These are phyloP conservation scores for Aspergillus bridgeri DNA, from an alignment of 495 filamentous ascomycete species.

Conservation along the genomic window DNA sequence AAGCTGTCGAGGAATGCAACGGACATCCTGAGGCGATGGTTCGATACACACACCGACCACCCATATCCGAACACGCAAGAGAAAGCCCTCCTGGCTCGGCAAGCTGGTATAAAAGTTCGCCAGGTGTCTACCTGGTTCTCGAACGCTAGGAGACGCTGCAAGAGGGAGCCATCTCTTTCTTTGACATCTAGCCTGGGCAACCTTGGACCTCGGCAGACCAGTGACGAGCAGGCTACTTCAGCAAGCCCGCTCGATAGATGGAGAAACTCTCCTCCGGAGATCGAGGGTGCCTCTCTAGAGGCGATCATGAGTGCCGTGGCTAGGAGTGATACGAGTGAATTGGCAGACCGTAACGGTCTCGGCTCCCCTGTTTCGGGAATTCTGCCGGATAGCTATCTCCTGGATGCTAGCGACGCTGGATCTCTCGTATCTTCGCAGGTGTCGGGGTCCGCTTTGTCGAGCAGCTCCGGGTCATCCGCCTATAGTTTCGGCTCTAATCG, in stretches of 20 bases:
- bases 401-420: background rate
- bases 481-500: slow-evolving; percentile 46
- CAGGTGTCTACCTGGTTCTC: slow-evolving; percentile 3
- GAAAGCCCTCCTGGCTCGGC: background rate
- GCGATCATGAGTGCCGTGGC: slow-evolving; percentile 64
- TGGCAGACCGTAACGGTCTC: too few species aligned
- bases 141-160: background rate
- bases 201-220: background rate
- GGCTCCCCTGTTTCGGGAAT: background rate
- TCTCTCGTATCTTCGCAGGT: slow-evolving; percentile 20
- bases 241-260: slow-evolving; percentile 62
- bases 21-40: background rate
- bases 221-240: background rate
- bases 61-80: background rate
- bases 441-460: slow-evolving; percentile 42
- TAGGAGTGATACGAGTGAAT: background rate
- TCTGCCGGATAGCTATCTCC: background rate
- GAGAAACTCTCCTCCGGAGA: slow-evolving; percentile 69
- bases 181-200: too few species aligned
- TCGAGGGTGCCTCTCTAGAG: slow-evolving; percentile 66
- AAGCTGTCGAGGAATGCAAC: background rate
- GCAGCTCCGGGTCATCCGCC: slow-evolving; percentile 40
- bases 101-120: background rate
- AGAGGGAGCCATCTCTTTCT: background rate
- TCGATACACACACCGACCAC: background rate